Percentiles rank a stretch among this genome's conserved stretches.
Conservation (phyloP, 805 yeast genomes). For the Debaryomyces castellii region DNA sequence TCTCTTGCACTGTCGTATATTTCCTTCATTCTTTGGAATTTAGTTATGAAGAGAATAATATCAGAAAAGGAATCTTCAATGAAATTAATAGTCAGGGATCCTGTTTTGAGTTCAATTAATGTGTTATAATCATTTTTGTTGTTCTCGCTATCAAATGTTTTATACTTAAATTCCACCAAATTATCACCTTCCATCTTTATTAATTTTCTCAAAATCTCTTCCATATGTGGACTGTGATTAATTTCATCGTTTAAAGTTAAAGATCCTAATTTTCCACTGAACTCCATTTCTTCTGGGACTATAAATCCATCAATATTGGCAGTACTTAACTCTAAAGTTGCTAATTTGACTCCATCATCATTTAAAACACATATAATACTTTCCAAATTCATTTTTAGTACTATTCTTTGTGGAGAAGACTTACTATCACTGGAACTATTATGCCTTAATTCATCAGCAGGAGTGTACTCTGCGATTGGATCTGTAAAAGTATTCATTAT, state of each 20-base stretch:
- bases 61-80: conserved; percentile 77
- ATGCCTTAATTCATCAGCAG: conserved; percentile 71
- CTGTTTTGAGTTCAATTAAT: conserved; percentile 61
- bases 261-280: conserved; percentile 73
- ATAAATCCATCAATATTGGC: conserved; percentile 68
- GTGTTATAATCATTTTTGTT: conserved; percentile 54
- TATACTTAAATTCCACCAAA: conserved; percentile 79
- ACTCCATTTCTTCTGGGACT: conserved; percentile 75
- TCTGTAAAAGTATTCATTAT: conserved; percentile 84
- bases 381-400: conserved; percentile 64
- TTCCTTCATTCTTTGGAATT: conserved; percentile 80
- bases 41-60: conserved; percentile 64
- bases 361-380: conserved; percentile 74
- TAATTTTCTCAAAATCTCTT: conserved; percentile 60
- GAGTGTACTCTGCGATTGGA: conserved; percentile 65
- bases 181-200: conserved; percentile 79
- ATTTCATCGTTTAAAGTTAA: conserved; percentile 75
- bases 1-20: conserved; percentile 88
- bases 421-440: conserved; percentile 56
- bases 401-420: conserved; percentile 71
- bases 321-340: conserved; percentile 71
- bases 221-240: conserved; percentile 58
- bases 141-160: conserved; percentile 64
- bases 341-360: conserved; percentile 80
- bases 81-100: conserved; percentile 73